A percentile compares a stretch with the other conserved stretches of the same genome.
Conservation (phyloP, 2,329 filamentous ascomycete species). For the Apiospora rasikravindrae region DNA sequence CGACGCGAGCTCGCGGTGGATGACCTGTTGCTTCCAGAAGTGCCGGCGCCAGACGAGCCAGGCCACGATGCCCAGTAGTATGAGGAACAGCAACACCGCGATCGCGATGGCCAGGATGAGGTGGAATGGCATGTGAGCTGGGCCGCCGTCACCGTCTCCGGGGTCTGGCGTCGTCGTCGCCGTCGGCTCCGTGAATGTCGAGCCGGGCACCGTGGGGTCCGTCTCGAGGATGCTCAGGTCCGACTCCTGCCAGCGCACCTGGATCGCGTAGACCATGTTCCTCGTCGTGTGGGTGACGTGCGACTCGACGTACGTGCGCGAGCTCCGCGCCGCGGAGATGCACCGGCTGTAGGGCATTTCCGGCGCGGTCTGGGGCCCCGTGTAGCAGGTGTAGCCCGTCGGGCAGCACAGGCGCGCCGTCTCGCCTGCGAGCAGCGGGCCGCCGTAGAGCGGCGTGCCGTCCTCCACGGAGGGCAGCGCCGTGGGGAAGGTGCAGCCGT, state of each 20-base stretch:
- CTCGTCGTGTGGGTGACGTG: not conserved
- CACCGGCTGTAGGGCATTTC: not conserved
- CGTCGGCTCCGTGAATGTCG: conserved; percentile 6
- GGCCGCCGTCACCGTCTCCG: not conserved
- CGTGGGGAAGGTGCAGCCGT: not conserved
- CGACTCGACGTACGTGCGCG: not conserved
- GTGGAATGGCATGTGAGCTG: not conserved
- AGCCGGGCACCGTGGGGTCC: conserved; percentile 18
- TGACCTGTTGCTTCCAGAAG: not conserved
- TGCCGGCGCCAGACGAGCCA: conserved; percentile 16
- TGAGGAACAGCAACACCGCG: not conserved
- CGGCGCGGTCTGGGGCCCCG: not conserved
- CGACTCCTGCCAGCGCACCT: conserved; percentile 15
- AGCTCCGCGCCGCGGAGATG: not conserved
- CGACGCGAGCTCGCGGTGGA: not conserved
- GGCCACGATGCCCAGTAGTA: conserved; percentile 1
- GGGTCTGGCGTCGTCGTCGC: not conserved
- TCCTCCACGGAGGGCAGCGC: not conserved
- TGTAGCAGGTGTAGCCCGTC: not conserved
- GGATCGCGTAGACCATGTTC: conserved; percentile 21
- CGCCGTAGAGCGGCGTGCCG: not conserved
- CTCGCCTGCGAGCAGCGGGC: conserved; percentile 9
- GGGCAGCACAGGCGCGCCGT: conserved; percentile 13
- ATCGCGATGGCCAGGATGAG: conserved; percentile 2
- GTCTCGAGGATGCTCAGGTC: conserved; percentile 18